Evolutionary conservation across 495 filamentous ascomycete species (phyloP), one percentile per base, ranked within the genome.

Genomic region (Penicillium crystallinum): DNA sequence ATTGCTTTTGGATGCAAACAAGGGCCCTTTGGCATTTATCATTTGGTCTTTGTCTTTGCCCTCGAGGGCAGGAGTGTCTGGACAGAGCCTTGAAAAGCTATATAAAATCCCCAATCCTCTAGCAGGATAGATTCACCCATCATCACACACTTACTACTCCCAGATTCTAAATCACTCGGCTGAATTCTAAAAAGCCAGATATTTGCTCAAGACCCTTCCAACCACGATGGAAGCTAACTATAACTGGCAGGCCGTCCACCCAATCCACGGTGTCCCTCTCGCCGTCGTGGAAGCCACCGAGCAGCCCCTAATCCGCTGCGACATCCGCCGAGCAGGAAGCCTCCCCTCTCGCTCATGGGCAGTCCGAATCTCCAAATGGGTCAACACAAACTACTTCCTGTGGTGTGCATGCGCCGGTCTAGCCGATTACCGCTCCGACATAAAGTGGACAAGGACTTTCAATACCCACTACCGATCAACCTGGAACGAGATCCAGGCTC

Each of bases 381-480:
- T 38, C 14, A 48, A 48, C 33, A 38, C 46, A 10, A 29, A 48
- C 46, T 38, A 48, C 21, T 48, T 48, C 21, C n/a, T 48, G 6
- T 48, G 46, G 46, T 8, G 5, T 18, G 5, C 29, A 6, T 48
- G 21, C 21, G 46, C 31, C 8, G 33, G 33, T 12, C 46, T 27
- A 5, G 46, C 46, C n/a, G n/a, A 9, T 1, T 18, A 10, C 22
- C 21, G 22, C 19, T 11, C 23, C 3, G 22, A 37, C 46, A 18
- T 27, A 17, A 6, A 48, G 3, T 48, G 46, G 46, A 48, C 22
- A 6, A 6, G 5, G 9, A 15, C 31, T 3, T 48, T 48, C 46
- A 21, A 48, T 1, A 8, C 22, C 7, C 19, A 47, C 11, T 23
- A 47, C n/a, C 45, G 14, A 1, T 1, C 9, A 1, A 10, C 9